phyloP scores from a whole-genome alignment of 2,329 filamentous ascomycete genomes.

The Pestalotiopsis sp. region DNA sequence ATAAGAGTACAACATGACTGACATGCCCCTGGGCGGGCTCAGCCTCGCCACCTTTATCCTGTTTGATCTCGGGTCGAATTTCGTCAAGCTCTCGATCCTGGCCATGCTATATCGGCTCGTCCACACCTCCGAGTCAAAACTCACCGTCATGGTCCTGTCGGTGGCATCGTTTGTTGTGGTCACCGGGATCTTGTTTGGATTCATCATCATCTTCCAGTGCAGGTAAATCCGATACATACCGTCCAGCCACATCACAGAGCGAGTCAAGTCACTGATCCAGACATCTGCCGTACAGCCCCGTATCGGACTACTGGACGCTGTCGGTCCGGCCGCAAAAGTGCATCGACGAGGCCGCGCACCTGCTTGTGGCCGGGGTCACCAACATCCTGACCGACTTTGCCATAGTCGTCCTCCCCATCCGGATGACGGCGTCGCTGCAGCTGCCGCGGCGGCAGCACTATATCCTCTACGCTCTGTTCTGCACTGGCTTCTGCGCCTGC shows the following conservation, averaged over 20 bases:
- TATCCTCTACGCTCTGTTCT: constrained; percentile 45
- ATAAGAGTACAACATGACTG: not conserved
- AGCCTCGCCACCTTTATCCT: constrained; percentile 31
- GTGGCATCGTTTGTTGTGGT: constrained; percentile 26
- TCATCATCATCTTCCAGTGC: constrained; percentile 37
- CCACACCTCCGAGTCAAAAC: constrained; percentile 23
- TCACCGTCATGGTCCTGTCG: constrained; percentile 24
- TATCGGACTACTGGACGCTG: constrained; percentile 36
- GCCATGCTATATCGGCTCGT: constrained; percentile 33
- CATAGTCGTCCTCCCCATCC: constrained; percentile 49
- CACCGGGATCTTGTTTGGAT: constrained; percentile 28
- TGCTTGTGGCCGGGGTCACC: constrained; percentile 54
- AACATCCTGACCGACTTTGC: constrained; percentile 61
- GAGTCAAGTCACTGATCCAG: too few relatives aligned
- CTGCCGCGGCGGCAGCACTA: constrained; percentile 46
- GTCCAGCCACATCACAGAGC: not conserved
- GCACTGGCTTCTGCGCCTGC: constrained; percentile 45
- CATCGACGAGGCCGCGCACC: constrained; percentile 48
- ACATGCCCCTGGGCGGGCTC: not conserved
- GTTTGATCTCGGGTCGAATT: constrained; percentile 32
- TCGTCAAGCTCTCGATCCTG: constrained; percentile 39
- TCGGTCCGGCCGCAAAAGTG: constrained; percentile 36
- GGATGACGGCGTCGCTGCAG: constrained; percentile 43
- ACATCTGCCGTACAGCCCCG: constrained; percentile 23
- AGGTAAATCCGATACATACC: constrained; percentile 18